These are phyloP conservation scores for Glycine soja DNA, from an alignment of 306 rosid genomes.

Conservation along the genomic window DNA sequence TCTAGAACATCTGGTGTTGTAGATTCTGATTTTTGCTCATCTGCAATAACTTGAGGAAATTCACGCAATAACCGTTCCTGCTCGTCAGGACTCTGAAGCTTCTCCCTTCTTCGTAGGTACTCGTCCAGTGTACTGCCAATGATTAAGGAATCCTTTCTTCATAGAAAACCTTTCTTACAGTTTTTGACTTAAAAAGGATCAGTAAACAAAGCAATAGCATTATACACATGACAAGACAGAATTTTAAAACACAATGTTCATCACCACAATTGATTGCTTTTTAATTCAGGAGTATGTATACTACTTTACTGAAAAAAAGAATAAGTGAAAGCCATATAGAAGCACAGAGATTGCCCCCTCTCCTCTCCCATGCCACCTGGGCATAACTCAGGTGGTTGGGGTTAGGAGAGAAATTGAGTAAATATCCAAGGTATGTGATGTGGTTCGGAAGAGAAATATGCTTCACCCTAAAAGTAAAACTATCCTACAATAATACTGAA, in stretches of 20 bases:
- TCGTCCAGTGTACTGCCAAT: constrained; percentile 65
- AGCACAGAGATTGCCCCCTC: constrained; percentile 11
- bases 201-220: constrained; percentile 5
- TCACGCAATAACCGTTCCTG: constrained; percentile 70
- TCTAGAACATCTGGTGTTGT: constrained; percentile 46
- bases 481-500: constrained; percentile 25
- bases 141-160: constrained; percentile 62
- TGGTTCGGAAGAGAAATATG: constrained; percentile 1
- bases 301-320: not conserved
- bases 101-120: constrained; percentile 70
- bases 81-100: constrained; percentile 72
- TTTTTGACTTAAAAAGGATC: constrained; percentile 20
- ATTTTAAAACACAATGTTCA: constrained; percentile 15
- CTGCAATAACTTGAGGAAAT: constrained; percentile 72
- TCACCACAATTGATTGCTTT: constrained; percentile 11
- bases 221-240: constrained; percentile 22
- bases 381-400: not conserved
- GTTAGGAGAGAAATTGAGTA: not conserved
- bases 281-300: constrained; percentile 9
- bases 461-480: not conserved
- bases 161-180: constrained; percentile 10
- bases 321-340: constrained; percentile 18
- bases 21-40: constrained; percentile 60
- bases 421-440: constrained; percentile 7
- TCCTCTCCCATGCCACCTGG: not conserved